Evolutionary conservation across 495 filamentous ascomycete species (phyloP).

Genomic region (Mytilinidion resinicola): DNA sequence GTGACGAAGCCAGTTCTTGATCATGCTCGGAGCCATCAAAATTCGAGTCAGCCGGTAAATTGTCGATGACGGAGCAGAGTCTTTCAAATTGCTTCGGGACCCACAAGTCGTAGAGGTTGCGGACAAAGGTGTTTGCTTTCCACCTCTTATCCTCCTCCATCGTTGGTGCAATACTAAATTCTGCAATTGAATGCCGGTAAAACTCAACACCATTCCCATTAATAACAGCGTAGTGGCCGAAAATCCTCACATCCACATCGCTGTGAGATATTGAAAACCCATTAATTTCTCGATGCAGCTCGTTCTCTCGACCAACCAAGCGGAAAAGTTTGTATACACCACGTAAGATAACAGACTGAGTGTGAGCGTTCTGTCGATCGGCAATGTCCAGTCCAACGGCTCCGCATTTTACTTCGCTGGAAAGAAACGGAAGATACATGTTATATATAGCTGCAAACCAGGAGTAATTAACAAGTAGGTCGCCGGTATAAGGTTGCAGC

Average conservation of each 20-base stretch:
- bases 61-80: conserved; percentile 6
- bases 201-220: conserved; percentile 15
- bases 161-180: conserved; percentile 1
- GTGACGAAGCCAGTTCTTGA: conserved; percentile 11
- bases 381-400: conserved; percentile 21
- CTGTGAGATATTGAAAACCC: conserved; percentile 15
- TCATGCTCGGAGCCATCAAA: conserved; percentile 10
- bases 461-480: conserved; percentile 4
- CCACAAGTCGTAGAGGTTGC: conserved; percentile 12
- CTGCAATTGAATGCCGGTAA: background rate
- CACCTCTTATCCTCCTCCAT: conserved; percentile 4
- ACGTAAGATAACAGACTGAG: conserved; percentile 5
- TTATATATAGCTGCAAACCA: conserved; percentile 19
- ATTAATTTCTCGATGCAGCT: conserved; percentile 14
- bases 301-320: conserved; percentile 6
- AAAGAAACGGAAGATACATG: conserved; percentile 27
- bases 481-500: conserved; percentile 9
- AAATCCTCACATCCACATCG: conserved; percentile 10
- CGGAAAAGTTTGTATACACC: conserved; percentile 6
- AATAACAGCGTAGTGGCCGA: conserved; percentile 28
- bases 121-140: conserved; percentile 6
- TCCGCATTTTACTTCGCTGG: conserved; percentile 23
- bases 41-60: conserved; percentile 2
- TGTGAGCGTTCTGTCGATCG: conserved; percentile 26
- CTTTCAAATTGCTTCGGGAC: conserved; percentile 9